Percentiles rank a stretch among this genome's conserved stretches.
Conservation (phyloP, 768 basidiomycete genomes). For the Cytidiella melzeri region DNA sequence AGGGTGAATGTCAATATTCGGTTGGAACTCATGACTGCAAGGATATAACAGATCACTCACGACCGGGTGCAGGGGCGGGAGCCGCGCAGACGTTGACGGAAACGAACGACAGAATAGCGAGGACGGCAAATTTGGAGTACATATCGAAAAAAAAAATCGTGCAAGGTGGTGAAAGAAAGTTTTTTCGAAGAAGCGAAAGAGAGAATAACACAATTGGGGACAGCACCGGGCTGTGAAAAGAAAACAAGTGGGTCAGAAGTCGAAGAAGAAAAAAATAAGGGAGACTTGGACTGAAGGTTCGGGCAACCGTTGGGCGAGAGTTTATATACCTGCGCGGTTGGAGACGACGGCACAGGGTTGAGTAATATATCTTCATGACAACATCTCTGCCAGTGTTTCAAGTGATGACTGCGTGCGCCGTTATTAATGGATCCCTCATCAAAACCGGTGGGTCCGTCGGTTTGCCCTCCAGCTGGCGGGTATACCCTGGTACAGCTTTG, state of each 20-base stretch:
- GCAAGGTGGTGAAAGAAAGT: too few relatives aligned
- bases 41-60: constrained; percentile 5
- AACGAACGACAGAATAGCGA: constrained; percentile 12
- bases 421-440: too few relatives aligned
- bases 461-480: too few relatives aligned
- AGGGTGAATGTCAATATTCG: constrained; percentile 1
- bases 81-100: constrained; percentile 13
- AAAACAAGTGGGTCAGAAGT: neutral
- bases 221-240: constrained; percentile 20
- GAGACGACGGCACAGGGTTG: neutral
- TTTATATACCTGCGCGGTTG: constrained; percentile 2
- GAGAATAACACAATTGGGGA: neutral
- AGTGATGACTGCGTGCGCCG: too few relatives aligned
- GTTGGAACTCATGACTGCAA: too few relatives aligned
- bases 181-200: constrained; percentile 2
- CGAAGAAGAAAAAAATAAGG: constrained; percentile 9
- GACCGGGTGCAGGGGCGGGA: constrained; percentile 10
- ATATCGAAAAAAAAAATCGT: too few relatives aligned
- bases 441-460: too few relatives aligned
- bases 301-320: neutral
- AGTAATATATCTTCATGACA: too few relatives aligned
- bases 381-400: too few relatives aligned
- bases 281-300: constrained; percentile 6
- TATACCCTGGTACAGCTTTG: too few relatives aligned
- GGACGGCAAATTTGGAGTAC: constrained; percentile 12